phyloP scores from a whole-genome alignment of 208 protist genomes.

The Crithidia bombi region DNA sequence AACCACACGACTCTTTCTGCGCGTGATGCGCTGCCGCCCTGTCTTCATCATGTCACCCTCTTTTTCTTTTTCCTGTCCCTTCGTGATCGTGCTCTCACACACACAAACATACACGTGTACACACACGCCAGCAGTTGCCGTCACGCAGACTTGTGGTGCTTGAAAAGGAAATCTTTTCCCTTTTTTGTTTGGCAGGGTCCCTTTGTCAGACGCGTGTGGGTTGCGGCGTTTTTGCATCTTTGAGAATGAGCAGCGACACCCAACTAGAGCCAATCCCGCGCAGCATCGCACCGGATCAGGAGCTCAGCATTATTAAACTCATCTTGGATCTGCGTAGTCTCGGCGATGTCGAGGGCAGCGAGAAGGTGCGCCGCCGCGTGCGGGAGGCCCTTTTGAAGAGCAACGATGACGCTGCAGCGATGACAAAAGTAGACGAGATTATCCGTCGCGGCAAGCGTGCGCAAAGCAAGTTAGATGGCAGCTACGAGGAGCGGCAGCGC shows the following conservation, averaged over 20 bases:
- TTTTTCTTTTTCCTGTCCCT: background rate
- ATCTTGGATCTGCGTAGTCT: constrained; percentile 59
- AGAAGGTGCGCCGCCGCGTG: constrained; percentile 62
- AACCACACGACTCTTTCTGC: too few relatives aligned
- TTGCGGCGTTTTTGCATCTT: background rate
- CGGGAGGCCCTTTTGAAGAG: constrained; percentile 53
- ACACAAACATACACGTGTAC: constrained; percentile 12
- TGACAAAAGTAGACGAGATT: constrained; percentile 46
- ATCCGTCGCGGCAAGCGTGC: constrained; percentile 48
- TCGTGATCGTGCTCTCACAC: background rate
- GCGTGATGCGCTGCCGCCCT: too few relatives aligned
- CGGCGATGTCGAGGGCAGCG: constrained; percentile 54
- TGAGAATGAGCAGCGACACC: constrained; percentile 12
- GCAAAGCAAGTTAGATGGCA: constrained; percentile 69
- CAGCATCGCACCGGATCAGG: constrained; percentile 55
- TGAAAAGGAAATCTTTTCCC: too few relatives aligned
- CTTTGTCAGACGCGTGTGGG: background rate
- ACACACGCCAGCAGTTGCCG: background rate
- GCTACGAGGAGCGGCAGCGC: constrained; percentile 57
- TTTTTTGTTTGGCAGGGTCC: background rate
- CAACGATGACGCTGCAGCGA: constrained; percentile 45
- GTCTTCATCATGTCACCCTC: background rate
- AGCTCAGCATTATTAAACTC: constrained; percentile 63
- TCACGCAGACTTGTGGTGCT: background rate
- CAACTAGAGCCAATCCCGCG: constrained; percentile 19